phyloP scores from a whole-genome alignment of 2,329 filamentous ascomycete genomes.

The Pestalotiopsis sp. region DNA sequence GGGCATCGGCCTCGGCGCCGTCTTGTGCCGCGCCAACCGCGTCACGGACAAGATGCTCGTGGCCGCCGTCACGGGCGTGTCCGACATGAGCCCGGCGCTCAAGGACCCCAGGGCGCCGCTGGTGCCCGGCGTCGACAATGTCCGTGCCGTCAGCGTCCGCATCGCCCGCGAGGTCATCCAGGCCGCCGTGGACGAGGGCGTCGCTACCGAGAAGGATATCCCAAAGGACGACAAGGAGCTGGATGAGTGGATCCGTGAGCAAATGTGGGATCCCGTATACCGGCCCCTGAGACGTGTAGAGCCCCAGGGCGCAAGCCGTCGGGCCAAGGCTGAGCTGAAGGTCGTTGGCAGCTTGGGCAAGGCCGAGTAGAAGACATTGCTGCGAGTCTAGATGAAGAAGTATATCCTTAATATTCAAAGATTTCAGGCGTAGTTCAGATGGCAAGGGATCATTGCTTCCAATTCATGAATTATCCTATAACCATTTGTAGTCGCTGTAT shows the following conservation, averaged over 20 bases:
- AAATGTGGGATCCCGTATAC: conserved; percentile 80
- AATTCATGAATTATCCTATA: too few species aligned
- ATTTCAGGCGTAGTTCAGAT: too few species aligned
- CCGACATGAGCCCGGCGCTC: conserved; percentile 70
- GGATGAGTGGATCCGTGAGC: conserved; percentile 72
- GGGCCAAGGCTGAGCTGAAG: conserved; percentile 61
- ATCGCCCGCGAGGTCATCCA: conserved; percentile 77
- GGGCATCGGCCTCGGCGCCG: conserved; percentile 78
- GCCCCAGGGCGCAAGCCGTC: conserved; percentile 51
- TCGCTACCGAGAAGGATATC: conserved; percentile 67
- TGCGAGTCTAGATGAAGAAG: too few species aligned
- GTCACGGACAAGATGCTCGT: conserved; percentile 81
- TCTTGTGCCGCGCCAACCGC: conserved; percentile 68
- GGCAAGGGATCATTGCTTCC: too few species aligned
- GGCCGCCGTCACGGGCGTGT: conserved; percentile 74
- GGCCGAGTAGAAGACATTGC: conserved; percentile 9
- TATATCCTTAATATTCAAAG: too few species aligned
- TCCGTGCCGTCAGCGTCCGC: conserved; percentile 74
- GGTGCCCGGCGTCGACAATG: conserved; percentile 74
- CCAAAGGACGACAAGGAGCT: conserved; percentile 57
- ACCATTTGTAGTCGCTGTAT: too few species aligned
- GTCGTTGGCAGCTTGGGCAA: conserved; percentile 41
- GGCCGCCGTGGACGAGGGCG: conserved; percentile 67
- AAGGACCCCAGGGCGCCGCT: conserved; percentile 64
- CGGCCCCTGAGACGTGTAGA: conserved; percentile 61